These are phyloP conservation scores for Trametes hirsuta DNA, from an alignment of 1,284 basidiomycete genomes.

Conservation along the genomic window DNA sequence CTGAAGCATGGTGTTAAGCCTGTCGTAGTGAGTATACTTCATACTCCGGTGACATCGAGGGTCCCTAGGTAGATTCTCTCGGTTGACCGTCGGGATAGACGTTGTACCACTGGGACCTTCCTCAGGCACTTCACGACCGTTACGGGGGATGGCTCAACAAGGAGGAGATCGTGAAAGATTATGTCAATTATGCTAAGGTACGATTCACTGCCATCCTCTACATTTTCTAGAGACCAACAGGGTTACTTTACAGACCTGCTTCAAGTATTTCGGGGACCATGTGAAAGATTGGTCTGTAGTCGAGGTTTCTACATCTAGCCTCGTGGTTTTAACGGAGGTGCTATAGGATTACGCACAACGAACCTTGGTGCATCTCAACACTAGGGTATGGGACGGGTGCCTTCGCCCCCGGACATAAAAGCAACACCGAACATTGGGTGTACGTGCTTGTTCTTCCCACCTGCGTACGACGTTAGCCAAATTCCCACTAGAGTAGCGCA, in stretches of 20 bases:
- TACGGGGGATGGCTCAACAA: conserved; percentile 78
- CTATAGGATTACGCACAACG: conserved; percentile 67
- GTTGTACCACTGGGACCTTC: conserved; percentile 80
- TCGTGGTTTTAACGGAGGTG: neutral
- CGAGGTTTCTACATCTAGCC: neutral
- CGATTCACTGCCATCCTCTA: neutral
- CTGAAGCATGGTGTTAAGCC: conserved; percentile 64
- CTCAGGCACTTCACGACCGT: conserved; percentile 67
- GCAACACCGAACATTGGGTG: conserved; percentile 76
- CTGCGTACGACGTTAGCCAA: too few species aligned
- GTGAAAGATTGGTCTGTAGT: conserved; percentile 67
- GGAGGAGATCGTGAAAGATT: conserved; percentile 65
- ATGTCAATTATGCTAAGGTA: conserved; percentile 59
- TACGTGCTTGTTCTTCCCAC: conserved; percentile 35
- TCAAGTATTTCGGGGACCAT: conserved; percentile 70
- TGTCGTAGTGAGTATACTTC: conserved; percentile 55
- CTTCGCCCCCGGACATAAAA: conserved; percentile 70
- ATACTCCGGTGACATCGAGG: too few species aligned
- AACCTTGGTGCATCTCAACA: conserved; percentile 71
- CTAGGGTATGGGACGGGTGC: conserved; percentile 67
- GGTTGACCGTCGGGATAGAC: conserved; percentile 49
- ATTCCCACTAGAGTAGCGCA: conserved; percentile 58
- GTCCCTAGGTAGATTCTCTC: neutral
- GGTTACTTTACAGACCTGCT: conserved; percentile 49
- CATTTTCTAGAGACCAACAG: neutral